Evolutionary conservation across 2,329 filamentous ascomycete species (phyloP).

Genomic region (Phyllosticta capitalensis): DNA sequence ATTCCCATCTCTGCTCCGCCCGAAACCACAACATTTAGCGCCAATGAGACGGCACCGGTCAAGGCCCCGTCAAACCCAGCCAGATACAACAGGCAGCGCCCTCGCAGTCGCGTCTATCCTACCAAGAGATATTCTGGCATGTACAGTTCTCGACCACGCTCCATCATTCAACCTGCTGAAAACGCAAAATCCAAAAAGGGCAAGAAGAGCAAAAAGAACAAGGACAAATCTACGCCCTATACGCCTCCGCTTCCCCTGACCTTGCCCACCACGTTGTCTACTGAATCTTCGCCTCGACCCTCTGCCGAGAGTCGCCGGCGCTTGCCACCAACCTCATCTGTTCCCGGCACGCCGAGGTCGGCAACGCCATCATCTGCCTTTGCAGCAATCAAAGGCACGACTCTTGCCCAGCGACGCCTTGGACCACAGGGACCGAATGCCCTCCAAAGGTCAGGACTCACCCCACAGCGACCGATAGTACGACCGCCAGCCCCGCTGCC

Average conservation of each 20-base stretch:
- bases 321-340: not conserved
- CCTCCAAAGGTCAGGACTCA: not conserved
- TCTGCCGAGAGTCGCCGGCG: not conserved
- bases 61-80: not conserved
- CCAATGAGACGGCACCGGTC: not conserved
- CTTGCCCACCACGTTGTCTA: not conserved
- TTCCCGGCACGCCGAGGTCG: not conserved
- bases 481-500: slow-evolving; percentile 16
- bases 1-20: slow-evolving; percentile 5
- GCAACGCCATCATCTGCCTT: not conserved
- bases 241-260: not conserved
- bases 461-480: slow-evolving; percentile 9
- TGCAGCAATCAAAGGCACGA: not conserved
- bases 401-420: not conserved
- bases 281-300: not conserved
- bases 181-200: not conserved
- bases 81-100: not conserved
- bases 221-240: not conserved
- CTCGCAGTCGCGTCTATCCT: not conserved
- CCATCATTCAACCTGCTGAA: not conserved
- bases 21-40: not conserved
- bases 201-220: not conserved
- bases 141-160: not conserved
- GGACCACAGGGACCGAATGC: not conserved
- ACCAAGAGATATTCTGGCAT: not conserved